Conservation (phyloP, 148 eudicot species). For the Chenopodium berlandieri region DNA sequence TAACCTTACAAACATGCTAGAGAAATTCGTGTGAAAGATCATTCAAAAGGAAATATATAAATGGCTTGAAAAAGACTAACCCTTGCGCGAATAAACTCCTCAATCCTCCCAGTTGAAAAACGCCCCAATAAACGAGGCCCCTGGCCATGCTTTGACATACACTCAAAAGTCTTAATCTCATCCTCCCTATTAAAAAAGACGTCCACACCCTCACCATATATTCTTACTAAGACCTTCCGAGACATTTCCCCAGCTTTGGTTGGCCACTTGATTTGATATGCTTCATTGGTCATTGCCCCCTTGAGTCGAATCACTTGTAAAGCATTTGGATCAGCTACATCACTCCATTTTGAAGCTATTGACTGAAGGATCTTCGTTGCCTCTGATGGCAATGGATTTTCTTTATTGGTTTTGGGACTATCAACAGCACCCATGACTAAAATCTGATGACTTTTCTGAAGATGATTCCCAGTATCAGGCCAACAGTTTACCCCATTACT, state of each 20-base stretch:
- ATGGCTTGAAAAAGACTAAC: slow-evolving; percentile 30
- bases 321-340: slow-evolving; percentile 45
- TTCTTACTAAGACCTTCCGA: slow-evolving; percentile 72
- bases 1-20: not conserved
- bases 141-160: slow-evolving; percentile 71
- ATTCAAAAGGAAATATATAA: not conserved
- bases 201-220: slow-evolving; percentile 82
- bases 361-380: slow-evolving; percentile 52
- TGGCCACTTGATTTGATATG: slow-evolving; percentile 86
- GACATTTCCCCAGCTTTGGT: slow-evolving; percentile 44
- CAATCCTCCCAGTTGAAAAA: slow-evolving; percentile 70
- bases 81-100: slow-evolving; percentile 87
- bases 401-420: slow-evolving; percentile 19
- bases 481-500: no score
- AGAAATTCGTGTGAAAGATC: not conserved
- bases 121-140: slow-evolving; percentile 79
- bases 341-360: slow-evolving; percentile 67
- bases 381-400: slow-evolving; percentile 53
- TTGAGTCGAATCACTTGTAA: slow-evolving; percentile 65
- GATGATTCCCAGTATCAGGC: slow-evolving; percentile 9
- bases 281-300: slow-evolving; percentile 95
- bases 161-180: slow-evolving; percentile 85
- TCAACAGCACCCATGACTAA: slow-evolving; percentile 39
- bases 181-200: slow-evolving; percentile 69
- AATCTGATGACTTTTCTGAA: slow-evolving; percentile 17